Percentiles rank a stretch among this genome's conserved stretches.
Evolutionary conservation across 768 basidiomycete genomes (phyloP).

Genomic region (Grammothele lineata): DNA sequence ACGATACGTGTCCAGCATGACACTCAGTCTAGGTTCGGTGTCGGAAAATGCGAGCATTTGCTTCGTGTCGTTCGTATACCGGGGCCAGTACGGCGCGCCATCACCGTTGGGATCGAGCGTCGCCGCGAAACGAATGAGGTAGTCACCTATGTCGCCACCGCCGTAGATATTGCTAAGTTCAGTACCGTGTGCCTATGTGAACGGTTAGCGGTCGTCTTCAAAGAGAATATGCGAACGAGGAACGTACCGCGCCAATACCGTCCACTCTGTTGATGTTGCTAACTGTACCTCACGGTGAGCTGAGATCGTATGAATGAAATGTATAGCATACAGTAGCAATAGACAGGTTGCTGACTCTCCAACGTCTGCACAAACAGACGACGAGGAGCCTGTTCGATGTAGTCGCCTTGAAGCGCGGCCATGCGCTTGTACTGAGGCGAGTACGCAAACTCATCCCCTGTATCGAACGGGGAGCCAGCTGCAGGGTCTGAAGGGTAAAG

Average conservation of each 20-base stretch:
- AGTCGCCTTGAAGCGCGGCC: slow-evolving; percentile 27
- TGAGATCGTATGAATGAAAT: too few relatives aligned
- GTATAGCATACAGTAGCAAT: too few relatives aligned
- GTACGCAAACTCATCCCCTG: slow-evolving; percentile 41
- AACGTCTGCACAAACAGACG: too few relatives aligned
- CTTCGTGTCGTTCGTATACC: slow-evolving; percentile 2
- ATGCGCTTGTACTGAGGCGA: slow-evolving; percentile 34
- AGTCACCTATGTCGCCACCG: slow-evolving; percentile 40
- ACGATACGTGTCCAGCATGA: not conserved
- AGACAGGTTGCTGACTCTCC: too few relatives aligned
- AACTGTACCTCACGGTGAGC: slow-evolving; percentile 4
- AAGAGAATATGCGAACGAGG: not conserved
- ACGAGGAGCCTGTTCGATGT: slow-evolving; percentile 22
- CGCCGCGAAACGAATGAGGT: slow-evolving; percentile 40
- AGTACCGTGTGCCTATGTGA: slow-evolving; percentile 35
- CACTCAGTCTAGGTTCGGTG: not conserved
- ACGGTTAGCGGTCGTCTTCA: too few relatives aligned
- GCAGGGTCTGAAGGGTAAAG: slow-evolving; percentile 29
- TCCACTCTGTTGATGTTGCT: too few relatives aligned
- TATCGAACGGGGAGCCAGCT: slow-evolving; percentile 52
- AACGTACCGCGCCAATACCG: not conserved
- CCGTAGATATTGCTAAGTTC: slow-evolving; percentile 41
- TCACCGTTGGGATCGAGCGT: slow-evolving; percentile 41
- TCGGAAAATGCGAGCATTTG: not conserved
- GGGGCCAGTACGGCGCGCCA: slow-evolving; percentile 12